Percentiles rank a stretch among this genome's conserved stretches.
phyloP scores from a whole-genome alignment of 1,139 yeast genomes.

The Debaryomyces nepalensis region DNA sequence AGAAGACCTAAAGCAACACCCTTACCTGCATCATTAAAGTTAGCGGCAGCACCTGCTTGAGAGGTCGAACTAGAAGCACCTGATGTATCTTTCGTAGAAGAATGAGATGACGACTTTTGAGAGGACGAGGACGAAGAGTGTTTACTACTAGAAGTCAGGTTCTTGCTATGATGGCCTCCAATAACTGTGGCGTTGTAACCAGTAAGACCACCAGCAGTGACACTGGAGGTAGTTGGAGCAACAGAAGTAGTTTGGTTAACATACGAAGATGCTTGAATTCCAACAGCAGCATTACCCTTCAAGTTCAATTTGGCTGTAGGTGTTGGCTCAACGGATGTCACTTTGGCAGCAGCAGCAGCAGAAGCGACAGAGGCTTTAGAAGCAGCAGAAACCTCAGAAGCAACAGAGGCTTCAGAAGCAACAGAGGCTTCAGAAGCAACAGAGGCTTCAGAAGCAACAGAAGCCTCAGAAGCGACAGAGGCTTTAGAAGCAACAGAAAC shows the following conservation, averaged over 20 bases:
- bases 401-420: too few relatives aligned
- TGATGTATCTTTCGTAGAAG: not conserved
- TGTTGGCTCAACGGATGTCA: not conserved
- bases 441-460: not conserved
- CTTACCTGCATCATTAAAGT: constrained; percentile 36
- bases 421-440: constrained; percentile 2
- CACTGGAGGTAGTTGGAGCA: constrained; percentile 5
- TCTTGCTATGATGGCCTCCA: constrained; percentile 3
- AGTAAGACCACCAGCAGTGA: not conserved
- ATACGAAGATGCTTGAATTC: not conserved
- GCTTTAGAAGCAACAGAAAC: not conserved
- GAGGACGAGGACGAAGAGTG: not conserved
- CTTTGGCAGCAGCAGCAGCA: not conserved
- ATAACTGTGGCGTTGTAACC: constrained; percentile 8
- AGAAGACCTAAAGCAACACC: constrained; percentile 53
- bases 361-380: constrained; percentile 20
- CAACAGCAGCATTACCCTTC: constrained; percentile 1
- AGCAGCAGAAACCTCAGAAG: too few relatives aligned
- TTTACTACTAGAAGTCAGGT: not conserved
- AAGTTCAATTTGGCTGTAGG: constrained; percentile 1
- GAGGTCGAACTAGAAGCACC: constrained; percentile 5
- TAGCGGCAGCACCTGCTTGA: constrained; percentile 11
- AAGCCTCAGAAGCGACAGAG: not conserved
- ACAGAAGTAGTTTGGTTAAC: constrained; percentile 1
- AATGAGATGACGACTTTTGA: not conserved